Conservation (phyloP, 345 rosid species). For the Populus pruinosa region DNA sequence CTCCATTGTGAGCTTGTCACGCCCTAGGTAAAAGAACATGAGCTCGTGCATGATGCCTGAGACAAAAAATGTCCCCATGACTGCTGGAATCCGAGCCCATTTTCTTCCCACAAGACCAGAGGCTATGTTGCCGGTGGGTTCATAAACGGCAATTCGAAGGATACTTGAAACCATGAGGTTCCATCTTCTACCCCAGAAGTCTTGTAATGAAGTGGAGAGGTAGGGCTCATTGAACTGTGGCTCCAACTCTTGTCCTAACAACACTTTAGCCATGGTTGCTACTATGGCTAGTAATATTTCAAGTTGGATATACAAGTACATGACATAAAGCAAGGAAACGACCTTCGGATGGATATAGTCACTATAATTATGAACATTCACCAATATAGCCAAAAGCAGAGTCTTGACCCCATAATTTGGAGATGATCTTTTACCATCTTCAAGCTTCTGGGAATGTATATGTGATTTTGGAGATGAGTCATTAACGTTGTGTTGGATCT, state of each 20-base stretch:
- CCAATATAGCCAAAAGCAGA: constrained; percentile 26
- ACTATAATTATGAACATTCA: constrained; percentile 22
- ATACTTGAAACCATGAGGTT: constrained; percentile 17
- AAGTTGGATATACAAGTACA: constrained; percentile 40
- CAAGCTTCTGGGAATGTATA: background rate
- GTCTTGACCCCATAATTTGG: constrained; percentile 34
- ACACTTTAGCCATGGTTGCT: constrained; percentile 37
- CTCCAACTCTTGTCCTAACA: constrained; percentile 36
- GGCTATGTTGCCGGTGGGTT: constrained; percentile 3
- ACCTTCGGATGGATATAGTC: constrained; percentile 34
- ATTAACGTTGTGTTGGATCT: constrained; percentile 25
- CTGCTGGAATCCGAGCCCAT: constrained; percentile 11
- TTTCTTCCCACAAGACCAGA: background rate
- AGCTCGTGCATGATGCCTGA: constrained; percentile 25
- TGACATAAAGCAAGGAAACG: constrained; percentile 29
- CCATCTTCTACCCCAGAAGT: constrained; percentile 31
- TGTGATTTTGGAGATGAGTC: constrained; percentile 7
- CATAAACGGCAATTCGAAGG: constrained; percentile 19
- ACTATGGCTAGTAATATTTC: constrained; percentile 39
- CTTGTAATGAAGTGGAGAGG: constrained; percentile 29
- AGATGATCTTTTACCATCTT: constrained; percentile 10
- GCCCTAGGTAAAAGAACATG: constrained; percentile 18
- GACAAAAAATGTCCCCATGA: constrained; percentile 13
- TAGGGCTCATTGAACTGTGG: constrained; percentile 56
- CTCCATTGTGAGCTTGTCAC: constrained; percentile 10